These are phyloP conservation scores for Malassezia nana DNA, from an alignment of 1,284 basidiomycete genomes.

Conservation along the genomic window DNA sequence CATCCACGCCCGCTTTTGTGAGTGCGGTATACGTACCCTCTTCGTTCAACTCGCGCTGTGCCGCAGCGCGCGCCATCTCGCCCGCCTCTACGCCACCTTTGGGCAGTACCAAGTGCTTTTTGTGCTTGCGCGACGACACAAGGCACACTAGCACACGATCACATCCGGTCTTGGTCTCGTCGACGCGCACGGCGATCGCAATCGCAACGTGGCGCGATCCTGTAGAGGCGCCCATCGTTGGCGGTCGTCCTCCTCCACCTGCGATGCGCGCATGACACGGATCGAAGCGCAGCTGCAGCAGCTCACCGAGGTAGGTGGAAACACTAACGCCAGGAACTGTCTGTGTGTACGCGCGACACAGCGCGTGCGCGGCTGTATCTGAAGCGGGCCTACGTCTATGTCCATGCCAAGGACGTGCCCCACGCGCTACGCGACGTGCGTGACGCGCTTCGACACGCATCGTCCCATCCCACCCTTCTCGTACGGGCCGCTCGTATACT, in stretches of 20 bases:
- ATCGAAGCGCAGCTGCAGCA: neutral
- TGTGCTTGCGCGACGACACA: slow-evolving; percentile 40
- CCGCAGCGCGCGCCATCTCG: slow-evolving; percentile 28
- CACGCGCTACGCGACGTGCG: slow-evolving; percentile 11
- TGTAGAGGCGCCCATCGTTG: neutral
- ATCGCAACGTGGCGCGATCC: slow-evolving; percentile 11
- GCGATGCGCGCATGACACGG: neutral
- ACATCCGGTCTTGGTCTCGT: neutral
- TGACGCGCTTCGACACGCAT: slow-evolving; percentile 5
- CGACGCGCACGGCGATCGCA: slow-evolving; percentile 8
- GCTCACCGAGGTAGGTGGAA: neutral
- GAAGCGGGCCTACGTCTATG: neutral
- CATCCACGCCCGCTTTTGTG: slow-evolving; percentile 9
- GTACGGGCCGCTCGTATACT: slow-evolving; percentile 3
- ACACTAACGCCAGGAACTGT: neutral
- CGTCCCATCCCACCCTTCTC: neutral
- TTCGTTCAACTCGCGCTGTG: slow-evolving; percentile 38
- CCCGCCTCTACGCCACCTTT: slow-evolving; percentile 42
- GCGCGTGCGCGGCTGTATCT: slow-evolving; percentile 1
- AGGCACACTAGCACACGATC: slow-evolving; percentile 21
- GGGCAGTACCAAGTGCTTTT: slow-evolving; percentile 29
- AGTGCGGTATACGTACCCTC: slow-evolving; percentile 22
- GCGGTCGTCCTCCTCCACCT: neutral
- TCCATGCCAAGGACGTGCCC: neutral
- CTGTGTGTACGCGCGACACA: neutral